These are phyloP conservation scores for Rhodomyrtus psidioides DNA, from an alignment of 441 rosid genomes.

Conservation along the genomic window DNA sequence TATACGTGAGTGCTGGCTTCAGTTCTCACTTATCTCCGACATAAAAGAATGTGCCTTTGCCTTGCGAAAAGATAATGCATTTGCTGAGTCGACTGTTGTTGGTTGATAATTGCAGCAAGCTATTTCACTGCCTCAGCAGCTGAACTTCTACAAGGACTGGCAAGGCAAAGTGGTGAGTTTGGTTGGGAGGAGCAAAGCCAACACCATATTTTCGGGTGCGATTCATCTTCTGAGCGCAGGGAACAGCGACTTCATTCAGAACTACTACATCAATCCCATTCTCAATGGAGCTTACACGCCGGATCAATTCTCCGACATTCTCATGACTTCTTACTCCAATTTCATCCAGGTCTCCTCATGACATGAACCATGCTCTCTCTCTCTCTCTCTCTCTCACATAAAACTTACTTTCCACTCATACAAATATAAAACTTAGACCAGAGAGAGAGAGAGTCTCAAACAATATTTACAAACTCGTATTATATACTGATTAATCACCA, in stretches of 20 bases:
- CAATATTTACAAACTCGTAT: background rate
- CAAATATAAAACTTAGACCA: background rate
- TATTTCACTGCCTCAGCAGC: conserved; percentile 68
- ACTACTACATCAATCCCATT: conserved; percentile 69
- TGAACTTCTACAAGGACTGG: conserved; percentile 70
- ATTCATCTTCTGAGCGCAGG: conserved; percentile 90
- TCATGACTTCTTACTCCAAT: conserved; percentile 55
- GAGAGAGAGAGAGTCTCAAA: background rate
- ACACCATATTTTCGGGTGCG: conserved; percentile 37
- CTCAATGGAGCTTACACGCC: conserved; percentile 44
- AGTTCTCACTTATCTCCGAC: background rate
- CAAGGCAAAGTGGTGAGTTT: conserved; percentile 41
- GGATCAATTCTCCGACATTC: conserved; percentile 58
- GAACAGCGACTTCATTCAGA: conserved; percentile 83
- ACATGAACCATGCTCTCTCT: background rate
- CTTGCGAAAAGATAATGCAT: background rate
- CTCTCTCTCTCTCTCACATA: background rate
- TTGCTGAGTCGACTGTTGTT: background rate
- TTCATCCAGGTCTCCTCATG: conserved; percentile 63
- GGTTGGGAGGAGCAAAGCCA: conserved; percentile 41
- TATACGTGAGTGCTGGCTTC: conserved; percentile 39
- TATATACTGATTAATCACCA: background rate
- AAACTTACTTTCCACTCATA: background rate
- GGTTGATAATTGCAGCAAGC: conserved; percentile 40
- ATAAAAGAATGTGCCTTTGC: background rate